Conservation (phyloP, 495 filamentous ascomycete species). For the Aspergillus coremiiformis region DNA sequence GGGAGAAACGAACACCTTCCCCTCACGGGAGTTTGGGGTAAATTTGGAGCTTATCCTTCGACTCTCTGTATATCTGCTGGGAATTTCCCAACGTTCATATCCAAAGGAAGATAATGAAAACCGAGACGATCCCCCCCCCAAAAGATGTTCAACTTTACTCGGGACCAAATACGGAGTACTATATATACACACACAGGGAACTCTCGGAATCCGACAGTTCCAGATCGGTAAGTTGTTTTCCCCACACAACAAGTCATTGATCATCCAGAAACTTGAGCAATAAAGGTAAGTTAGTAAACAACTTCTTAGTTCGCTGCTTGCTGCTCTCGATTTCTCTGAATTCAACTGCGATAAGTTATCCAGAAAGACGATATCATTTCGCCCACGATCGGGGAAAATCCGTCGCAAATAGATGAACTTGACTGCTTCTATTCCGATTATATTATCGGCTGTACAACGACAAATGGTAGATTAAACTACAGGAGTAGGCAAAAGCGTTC, state of each 20-base stretch:
- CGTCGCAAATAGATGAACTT: neutral
- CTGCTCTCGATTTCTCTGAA: neutral
- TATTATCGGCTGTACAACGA: slow-evolving; percentile 2
- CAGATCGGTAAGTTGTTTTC: slow-evolving; percentile 15
- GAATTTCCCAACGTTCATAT: neutral
- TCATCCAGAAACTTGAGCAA: neutral
- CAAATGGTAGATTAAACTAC: neutral
- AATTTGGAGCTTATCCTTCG: slow-evolving; percentile 2
- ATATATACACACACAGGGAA: too few species aligned
- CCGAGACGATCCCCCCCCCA: too few species aligned
- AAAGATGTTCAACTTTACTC: too few species aligned
- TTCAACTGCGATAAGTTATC: neutral
- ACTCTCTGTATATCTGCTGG: neutral
- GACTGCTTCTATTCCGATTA: neutral
- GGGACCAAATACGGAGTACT: too few species aligned
- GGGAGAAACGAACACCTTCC: slow-evolving; percentile 20
- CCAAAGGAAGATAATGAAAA: neutral
- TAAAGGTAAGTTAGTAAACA: neutral
- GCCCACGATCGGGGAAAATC: neutral
- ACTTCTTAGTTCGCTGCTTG: neutral
- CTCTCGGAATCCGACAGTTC: neutral
- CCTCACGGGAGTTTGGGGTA: slow-evolving; percentile 36
- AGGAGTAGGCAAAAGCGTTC: neutral
- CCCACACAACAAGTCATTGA: slow-evolving; percentile 28
- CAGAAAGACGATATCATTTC: neutral